These are phyloP conservation scores for Entonaema liquescens DNA, from an alignment of 495 filamentous ascomycete species.

Conservation along the genomic window DNA sequence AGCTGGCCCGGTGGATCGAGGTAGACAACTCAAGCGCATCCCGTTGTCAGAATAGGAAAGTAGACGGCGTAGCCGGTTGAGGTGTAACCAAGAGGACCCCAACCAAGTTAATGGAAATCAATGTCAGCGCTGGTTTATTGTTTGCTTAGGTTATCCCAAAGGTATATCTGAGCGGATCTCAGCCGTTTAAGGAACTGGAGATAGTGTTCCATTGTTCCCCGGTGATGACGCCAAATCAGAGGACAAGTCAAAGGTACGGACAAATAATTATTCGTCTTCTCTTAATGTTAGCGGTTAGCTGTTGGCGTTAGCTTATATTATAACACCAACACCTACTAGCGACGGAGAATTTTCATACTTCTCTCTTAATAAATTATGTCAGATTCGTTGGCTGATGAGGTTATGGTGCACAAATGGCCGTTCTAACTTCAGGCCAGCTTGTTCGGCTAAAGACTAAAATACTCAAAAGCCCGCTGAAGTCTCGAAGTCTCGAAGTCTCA, in stretches of 20 bases:
- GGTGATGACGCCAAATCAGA: neutral
- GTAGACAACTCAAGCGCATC: slow-evolving; percentile 15
- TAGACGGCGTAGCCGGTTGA: slow-evolving; percentile 24
- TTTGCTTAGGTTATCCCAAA: slow-evolving; percentile 15
- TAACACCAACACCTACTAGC: neutral
- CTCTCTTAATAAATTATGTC: slow-evolving; percentile 29
- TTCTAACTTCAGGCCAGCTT: slow-evolving; percentile 2
- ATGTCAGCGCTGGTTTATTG: slow-evolving; percentile 13
- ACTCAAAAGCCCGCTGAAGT: neutral
- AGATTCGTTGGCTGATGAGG: slow-evolving; percentile 26
- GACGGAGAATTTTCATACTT: too few relatives aligned
- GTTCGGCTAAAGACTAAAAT: slow-evolving; percentile 1
- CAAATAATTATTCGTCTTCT: neutral
- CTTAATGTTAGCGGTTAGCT: too few relatives aligned
- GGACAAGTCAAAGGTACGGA: neutral
- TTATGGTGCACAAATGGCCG: neutral
- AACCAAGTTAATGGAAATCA: neutral
- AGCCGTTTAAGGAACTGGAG: neutral
- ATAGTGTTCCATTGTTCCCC: neutral
- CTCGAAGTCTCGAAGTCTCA: neutral
- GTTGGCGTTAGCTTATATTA: neutral
- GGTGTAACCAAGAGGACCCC: slow-evolving; percentile 7
- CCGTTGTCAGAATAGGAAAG: slow-evolving; percentile 28
- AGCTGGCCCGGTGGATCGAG: slow-evolving; percentile 22
- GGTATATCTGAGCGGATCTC: neutral